These are phyloP conservation scores for Fraxinus pennsylvanica DNA, from an alignment of 257 asterid genomes.

Conservation along the genomic window DNA sequence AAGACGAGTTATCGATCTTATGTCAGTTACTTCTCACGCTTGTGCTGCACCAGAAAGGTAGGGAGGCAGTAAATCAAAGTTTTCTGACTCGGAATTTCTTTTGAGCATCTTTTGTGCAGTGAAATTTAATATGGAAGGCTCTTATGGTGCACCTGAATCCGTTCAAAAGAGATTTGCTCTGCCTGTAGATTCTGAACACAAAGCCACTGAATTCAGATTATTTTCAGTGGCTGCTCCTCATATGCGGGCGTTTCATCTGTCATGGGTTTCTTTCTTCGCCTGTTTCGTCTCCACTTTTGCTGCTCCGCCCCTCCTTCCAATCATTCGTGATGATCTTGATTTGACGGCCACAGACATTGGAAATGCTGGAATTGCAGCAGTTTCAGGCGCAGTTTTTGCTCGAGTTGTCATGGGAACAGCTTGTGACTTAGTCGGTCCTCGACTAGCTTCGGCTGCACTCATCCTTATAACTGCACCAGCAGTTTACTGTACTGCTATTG, in stretches of 20 bases:
- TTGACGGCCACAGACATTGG: constrained; percentile 81
- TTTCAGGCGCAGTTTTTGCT: constrained; percentile 82
- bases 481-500: constrained; percentile 53
- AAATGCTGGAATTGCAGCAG: constrained; percentile 89
- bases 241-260: constrained; percentile 83
- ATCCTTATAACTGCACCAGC: constrained; percentile 76
- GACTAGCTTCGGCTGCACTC: constrained; percentile 66
- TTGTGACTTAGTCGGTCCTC: constrained; percentile 79
- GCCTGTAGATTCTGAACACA: constrained; percentile 82
- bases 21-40: neutral
- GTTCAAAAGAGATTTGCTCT: constrained; percentile 40
- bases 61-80: no score
- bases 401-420: constrained; percentile 85
- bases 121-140: constrained; percentile 41
- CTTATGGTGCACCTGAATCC: constrained; percentile 24
- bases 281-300: constrained; percentile 92
- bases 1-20: no score
- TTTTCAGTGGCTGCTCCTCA: constrained; percentile 66
- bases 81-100: neutral
- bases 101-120: neutral
- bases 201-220: constrained; percentile 54
- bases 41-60: no score
- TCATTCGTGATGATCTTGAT: constrained; percentile 80
- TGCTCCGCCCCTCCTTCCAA: constrained; percentile 77
- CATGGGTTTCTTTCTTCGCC: constrained; percentile 84